Evolutionary conservation across 225 moss, liverwort and hornwort genomes (phyloP).

Genomic region (Pleurozium schreberi): DNA sequence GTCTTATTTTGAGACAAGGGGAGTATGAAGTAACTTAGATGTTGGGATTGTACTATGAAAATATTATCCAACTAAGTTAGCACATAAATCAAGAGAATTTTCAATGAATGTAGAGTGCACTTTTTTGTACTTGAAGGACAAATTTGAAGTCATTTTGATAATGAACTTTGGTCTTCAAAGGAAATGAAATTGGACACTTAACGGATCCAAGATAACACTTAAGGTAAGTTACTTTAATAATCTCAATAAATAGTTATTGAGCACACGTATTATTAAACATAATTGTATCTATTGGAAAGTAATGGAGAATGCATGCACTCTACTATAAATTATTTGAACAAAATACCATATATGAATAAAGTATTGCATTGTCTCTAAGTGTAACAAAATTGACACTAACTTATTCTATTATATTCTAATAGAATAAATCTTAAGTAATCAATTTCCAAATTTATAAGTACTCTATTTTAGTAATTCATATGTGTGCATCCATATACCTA

Average conservation of each 20-base stretch:
- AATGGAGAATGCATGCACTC: fast-evolving
- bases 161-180: no score
- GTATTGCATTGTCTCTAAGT: not conserved
- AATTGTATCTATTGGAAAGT: not conserved
- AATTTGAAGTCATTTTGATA: no score
- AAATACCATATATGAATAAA: not conserved
- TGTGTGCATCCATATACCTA: no score
- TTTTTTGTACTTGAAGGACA: not conserved
- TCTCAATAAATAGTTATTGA: no score
- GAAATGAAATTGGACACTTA: not conserved
- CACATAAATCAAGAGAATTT: not conserved
- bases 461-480: not conserved
- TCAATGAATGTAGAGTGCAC: not conserved
- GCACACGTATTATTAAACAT: no score
- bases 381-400: not conserved
- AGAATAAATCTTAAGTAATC: not conserved
- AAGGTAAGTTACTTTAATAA: not conserved
- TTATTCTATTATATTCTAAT: no score
- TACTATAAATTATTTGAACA: not conserved
- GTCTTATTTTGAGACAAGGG: no score
- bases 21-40: no score
- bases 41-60: no score
- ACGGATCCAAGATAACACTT: no score
- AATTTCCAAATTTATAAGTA: not conserved
- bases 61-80: not conserved